These are phyloP conservation scores for Claviceps africana DNA, from an alignment of 2,329 filamentous ascomycete species.

Conservation along the genomic window DNA sequence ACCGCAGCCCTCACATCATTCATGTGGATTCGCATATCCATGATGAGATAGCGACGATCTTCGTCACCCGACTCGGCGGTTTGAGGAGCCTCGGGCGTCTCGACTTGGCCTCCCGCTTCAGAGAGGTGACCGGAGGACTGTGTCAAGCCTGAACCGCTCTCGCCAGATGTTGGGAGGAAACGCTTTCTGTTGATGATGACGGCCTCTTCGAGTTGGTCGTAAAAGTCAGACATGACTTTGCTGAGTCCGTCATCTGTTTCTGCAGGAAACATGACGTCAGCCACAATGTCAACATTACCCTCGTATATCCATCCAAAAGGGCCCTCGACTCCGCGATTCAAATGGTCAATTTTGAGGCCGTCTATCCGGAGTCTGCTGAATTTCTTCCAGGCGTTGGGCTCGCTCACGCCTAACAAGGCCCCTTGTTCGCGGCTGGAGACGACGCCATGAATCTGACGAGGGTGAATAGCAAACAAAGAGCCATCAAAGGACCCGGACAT, in stretches of 20 bases:
- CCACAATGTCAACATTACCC: constrained; percentile 90
- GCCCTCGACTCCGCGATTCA: constrained; percentile 84
- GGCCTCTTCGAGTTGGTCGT: constrained; percentile 86
- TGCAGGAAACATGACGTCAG: constrained; percentile 85
- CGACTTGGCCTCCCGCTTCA: constrained; percentile 12
- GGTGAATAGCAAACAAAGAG: constrained; percentile 93
- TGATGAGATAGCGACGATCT: constrained; percentile 69
- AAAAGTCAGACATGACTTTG: constrained; percentile 94
- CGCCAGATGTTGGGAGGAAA: constrained; percentile 37
- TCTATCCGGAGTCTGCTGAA: constrained; percentile 87
- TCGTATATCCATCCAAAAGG: constrained; percentile 98
- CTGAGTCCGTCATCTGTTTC: constrained; percentile 79
- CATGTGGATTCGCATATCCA: constrained; percentile 87
- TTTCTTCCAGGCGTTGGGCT: constrained; percentile 78
- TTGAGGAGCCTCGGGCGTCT: constrained; percentile 4
- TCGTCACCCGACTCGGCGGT: constrained; percentile 26
- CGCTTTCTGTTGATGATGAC: constrained; percentile 64
- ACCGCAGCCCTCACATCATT: constrained; percentile 91
- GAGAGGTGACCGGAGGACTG: constrained; percentile 19
- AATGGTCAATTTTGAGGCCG: constrained; percentile 83
- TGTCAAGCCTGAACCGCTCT: constrained; percentile 14
- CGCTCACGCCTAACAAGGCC: constrained; percentile 42
- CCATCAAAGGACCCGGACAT: constrained; percentile 94
- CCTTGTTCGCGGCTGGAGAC: constrained; percentile 45
- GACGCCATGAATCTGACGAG: constrained; percentile 73